Conservation (phyloP, 2,329 filamentous ascomycete genomes). For the Cladosporium sphaerospermum region DNA sequence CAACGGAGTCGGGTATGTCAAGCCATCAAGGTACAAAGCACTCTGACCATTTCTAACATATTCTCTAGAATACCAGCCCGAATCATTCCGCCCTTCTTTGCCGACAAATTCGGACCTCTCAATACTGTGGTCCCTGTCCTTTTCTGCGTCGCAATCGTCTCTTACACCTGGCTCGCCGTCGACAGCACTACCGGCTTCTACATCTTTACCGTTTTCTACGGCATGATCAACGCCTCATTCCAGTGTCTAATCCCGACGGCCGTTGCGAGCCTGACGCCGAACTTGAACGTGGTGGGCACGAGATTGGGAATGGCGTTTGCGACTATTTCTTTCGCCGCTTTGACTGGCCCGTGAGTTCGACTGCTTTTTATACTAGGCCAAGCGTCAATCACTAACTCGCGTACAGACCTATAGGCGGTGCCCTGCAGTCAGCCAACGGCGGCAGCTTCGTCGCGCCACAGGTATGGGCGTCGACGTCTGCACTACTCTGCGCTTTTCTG, state of each 20-base stretch:
- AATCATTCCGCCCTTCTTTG: constrained; percentile 46
- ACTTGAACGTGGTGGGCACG: constrained; percentile 41
- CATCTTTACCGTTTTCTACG: constrained; percentile 40
- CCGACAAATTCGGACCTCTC: constrained; percentile 50
- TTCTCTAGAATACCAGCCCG: constrained; percentile 40
- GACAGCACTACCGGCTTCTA: constrained; percentile 33
- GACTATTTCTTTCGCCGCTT: constrained; percentile 37
- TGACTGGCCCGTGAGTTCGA: constrained; percentile 35
- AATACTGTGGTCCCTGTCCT: constrained; percentile 50
- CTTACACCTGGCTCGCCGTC: constrained; percentile 55
- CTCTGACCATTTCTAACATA: neutral
- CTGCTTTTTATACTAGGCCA: neutral
- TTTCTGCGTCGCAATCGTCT: constrained; percentile 40
- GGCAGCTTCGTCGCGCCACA: constrained; percentile 40
- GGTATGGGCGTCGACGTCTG: constrained; percentile 34
- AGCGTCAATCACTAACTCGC: neutral
- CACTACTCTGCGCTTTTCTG: constrained; percentile 16
- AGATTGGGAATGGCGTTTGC: constrained; percentile 44
- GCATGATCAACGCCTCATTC: constrained; percentile 38
- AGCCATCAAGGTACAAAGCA: neutral
- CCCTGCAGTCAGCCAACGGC: constrained; percentile 35
- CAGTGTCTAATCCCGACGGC: constrained; percentile 42
- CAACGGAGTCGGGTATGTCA: constrained; percentile 46
- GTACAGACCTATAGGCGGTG: constrained; percentile 39
- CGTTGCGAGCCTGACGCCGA: constrained; percentile 39